phyloP scores from a whole-genome alignment of 2,329 filamentous ascomycete species.

The Colletotrichum somersetense region DNA sequence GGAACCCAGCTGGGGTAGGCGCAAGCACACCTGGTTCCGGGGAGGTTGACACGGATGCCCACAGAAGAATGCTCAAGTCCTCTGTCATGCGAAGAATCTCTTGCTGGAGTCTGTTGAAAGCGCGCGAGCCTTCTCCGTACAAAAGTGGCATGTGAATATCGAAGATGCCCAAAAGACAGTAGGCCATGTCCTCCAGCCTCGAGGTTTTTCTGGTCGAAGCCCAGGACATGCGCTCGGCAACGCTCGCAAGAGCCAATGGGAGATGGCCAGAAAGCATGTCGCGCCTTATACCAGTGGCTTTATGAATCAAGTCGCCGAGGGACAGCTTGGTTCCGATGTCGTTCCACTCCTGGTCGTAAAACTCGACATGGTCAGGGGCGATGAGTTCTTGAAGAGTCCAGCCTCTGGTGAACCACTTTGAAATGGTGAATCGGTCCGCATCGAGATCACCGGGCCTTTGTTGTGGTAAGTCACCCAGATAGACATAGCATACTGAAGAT shows the following conservation, averaged over 20 bases:
- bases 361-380: slow-evolving; percentile 47
- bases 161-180: slow-evolving; percentile 51
- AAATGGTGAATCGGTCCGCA: background rate
- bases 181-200: slow-evolving; percentile 49
- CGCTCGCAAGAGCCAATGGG: slow-evolving; percentile 33
- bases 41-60: background rate
- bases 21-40: background rate
- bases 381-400: slow-evolving; percentile 51
- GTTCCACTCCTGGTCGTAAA: slow-evolving; percentile 47
- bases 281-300: background rate
- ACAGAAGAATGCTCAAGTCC: slow-evolving; percentile 28
- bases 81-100: slow-evolving; percentile 34
- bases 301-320: slow-evolving; percentile 40
- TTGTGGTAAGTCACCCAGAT: slow-evolving; percentile 29
- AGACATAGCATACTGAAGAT: slow-evolving; percentile 48
- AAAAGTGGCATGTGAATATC: slow-evolving; percentile 52
- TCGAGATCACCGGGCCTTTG: slow-evolving; percentile 24
- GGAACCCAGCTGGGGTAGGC: background rate
- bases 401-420: slow-evolving; percentile 45
- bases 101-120: slow-evolving; percentile 35
- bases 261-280: background rate
- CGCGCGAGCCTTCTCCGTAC: slow-evolving; percentile 48
- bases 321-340: slow-evolving; percentile 46
- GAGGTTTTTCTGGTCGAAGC: slow-evolving; percentile 48
- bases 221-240: slow-evolving; percentile 44